A percentile compares a stretch with the other conserved stretches of the same genome.
These are phyloP conservation scores for Thielaviopsis euricoi DNA, from an alignment of 2,329 filamentous ascomycete genomes.

Conservation along the genomic window DNA sequence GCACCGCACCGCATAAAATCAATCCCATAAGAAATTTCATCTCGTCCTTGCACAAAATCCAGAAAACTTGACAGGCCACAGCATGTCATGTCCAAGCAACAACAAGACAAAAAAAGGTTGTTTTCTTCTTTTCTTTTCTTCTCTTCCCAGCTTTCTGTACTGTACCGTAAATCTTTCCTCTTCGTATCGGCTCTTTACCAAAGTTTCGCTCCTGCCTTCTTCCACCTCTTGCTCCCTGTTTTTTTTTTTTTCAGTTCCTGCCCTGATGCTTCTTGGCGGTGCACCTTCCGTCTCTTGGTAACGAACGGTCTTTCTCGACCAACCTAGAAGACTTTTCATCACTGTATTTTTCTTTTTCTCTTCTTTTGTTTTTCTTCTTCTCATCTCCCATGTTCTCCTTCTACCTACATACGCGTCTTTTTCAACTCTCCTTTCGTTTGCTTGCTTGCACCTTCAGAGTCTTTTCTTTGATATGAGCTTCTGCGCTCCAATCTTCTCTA, in stretches of 20 bases:
- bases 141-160: not conserved
- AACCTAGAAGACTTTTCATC: too few relatives aligned
- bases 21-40: too few relatives aligned
- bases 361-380: constrained; percentile 11
- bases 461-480: too few relatives aligned
- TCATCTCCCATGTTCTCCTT: constrained; percentile 9
- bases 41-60: too few relatives aligned
- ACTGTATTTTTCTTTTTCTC: constrained; percentile 3
- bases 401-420: not conserved
- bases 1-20: too few relatives aligned
- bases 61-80: not conserved
- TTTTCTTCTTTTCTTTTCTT: not conserved
- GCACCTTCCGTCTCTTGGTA: too few relatives aligned
- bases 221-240: not conserved
- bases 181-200: too few relatives aligned
- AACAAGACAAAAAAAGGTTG: not conserved
- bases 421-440: not conserved
- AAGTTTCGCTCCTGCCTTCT: too few relatives aligned
- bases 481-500: too few relatives aligned
- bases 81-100: not conserved
- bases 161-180: not conserved
- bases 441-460: not conserved
- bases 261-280: not conserved
- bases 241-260: not conserved
- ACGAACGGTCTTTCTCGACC: not conserved